These are phyloP conservation scores for Leptodermis oblonga DNA, from an alignment of 257 asterid species.

Conservation along the genomic window DNA sequence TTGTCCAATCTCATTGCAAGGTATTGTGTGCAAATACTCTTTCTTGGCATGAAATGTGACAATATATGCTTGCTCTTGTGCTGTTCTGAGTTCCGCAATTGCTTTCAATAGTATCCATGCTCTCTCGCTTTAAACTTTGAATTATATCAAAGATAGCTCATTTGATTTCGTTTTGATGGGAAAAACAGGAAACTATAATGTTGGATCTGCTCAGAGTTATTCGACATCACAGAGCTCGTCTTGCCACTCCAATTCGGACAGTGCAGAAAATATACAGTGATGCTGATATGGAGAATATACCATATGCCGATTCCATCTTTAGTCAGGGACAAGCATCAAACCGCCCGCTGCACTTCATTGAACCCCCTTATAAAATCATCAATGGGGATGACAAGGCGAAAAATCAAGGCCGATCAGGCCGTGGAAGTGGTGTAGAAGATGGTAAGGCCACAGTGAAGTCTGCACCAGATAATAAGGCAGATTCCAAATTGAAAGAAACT, in stretches of 20 bases:
- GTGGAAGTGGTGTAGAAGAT: slow-evolving; percentile 52
- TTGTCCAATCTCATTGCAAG: too few relatives aligned
- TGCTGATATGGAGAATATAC: slow-evolving; percentile 73
- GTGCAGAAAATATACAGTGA: slow-evolving; percentile 78
- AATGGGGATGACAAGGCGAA: slow-evolving; percentile 75
- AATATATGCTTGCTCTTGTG: not conserved
- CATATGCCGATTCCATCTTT: slow-evolving; percentile 61
- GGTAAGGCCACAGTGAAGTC: slow-evolving; percentile 45
- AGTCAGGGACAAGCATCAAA: slow-evolving; percentile 46
- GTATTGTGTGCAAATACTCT: too few relatives aligned
- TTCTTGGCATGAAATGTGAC: not conserved
- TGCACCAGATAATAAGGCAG: slow-evolving; percentile 41
- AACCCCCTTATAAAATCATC: slow-evolving; percentile 74
- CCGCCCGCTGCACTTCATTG: slow-evolving; percentile 63
- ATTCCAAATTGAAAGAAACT: slow-evolving; percentile 43
- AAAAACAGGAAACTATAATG: slow-evolving; percentile 70
- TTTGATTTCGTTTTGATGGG: slow-evolving; percentile 13
- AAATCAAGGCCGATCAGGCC: slow-evolving; percentile 45
- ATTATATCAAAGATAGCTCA: not conserved
- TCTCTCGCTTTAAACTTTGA: not conserved
- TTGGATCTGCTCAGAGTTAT: slow-evolving; percentile 93
- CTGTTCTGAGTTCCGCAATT: not conserved
- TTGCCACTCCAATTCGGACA: slow-evolving; percentile 98
- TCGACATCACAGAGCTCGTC: slow-evolving; percentile 88
- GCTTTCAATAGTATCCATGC: not conserved